Evolutionary conservation across 2,329 filamentous ascomycete species (phyloP).

Genomic region (Didymosphaeria variabile): DNA sequence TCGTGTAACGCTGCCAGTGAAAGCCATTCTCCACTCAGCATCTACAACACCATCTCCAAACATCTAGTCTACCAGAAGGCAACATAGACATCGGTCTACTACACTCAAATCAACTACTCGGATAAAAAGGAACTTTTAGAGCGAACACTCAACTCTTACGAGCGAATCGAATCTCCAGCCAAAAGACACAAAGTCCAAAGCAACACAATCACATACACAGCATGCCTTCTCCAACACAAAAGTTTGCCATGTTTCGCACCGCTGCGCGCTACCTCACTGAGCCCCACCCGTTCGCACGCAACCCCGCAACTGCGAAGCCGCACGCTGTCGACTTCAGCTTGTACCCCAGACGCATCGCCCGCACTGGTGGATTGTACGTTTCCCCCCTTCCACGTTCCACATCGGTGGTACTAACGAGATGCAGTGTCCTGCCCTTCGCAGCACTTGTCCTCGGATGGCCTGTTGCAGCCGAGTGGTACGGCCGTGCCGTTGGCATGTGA

Average conservation of each 20-base stretch:
- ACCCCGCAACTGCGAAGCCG: conserved; percentile 34
- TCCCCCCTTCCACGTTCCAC: not conserved
- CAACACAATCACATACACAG: conserved; percentile 16
- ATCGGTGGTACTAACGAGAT: conserved; percentile 11
- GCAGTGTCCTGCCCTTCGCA: conserved; percentile 41
- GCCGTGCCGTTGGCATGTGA: conserved; percentile 42
- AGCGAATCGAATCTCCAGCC: not conserved
- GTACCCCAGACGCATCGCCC: conserved; percentile 31
- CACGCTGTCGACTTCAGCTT: conserved; percentile 36
- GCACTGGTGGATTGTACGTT: conserved; percentile 41
- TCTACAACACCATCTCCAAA: conserved; percentile 18
- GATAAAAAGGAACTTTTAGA: not conserved
- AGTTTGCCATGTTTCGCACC: conserved; percentile 42
- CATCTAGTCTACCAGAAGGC: conserved; percentile 12
- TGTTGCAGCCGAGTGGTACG: conserved; percentile 33
- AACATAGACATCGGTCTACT: conserved; percentile 19
- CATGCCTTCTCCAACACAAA: conserved; percentile 45
- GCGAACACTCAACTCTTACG: conserved; percentile 1
- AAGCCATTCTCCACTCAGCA: conserved; percentile 10
- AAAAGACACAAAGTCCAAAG: conserved; percentile 3
- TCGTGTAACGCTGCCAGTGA: conserved; percentile 8
- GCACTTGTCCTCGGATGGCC: conserved; percentile 46
- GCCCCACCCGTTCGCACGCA: conserved; percentile 47
- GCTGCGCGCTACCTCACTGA: conserved; percentile 45
- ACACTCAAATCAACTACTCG: conserved; percentile 12